Evolutionary conservation across 2,329 filamentous ascomycete species (phyloP).

Genomic region (Ophiocordyceps sinensis): DNA sequence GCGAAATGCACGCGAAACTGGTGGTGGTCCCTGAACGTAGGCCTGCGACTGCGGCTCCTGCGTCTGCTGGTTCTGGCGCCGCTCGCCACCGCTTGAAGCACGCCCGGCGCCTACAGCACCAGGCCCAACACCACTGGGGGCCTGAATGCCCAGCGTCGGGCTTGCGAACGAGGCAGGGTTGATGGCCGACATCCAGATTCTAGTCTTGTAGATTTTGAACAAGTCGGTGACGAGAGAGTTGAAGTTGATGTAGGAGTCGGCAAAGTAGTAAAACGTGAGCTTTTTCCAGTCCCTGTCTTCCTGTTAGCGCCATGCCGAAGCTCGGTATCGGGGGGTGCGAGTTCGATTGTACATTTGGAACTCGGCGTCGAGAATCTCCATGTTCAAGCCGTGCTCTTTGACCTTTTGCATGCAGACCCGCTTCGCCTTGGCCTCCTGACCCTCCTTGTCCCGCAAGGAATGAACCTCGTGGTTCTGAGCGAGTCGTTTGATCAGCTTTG

Average conservation of each 20-base stretch:
- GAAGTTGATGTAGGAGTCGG: constrained; percentile 97
- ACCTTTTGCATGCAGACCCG: constrained; percentile 94
- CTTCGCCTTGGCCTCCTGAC: constrained; percentile 94
- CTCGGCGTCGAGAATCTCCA: constrained; percentile 97
- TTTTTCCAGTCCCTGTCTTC: constrained; percentile 86
- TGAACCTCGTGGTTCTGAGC: constrained; percentile 86
- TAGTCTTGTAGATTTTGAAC: constrained; percentile 98
- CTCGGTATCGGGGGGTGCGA: not conserved
- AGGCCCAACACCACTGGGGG: constrained; percentile 51
- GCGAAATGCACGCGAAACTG: constrained; percentile 26
- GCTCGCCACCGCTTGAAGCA: constrained; percentile 25
- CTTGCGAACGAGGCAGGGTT: constrained; percentile 92
- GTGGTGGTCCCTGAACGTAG: constrained; percentile 21
- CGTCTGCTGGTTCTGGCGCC: constrained; percentile 32
- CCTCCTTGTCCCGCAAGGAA: constrained; percentile 84
- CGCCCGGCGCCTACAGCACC: constrained; percentile 48
- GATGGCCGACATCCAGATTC: constrained; percentile 99
- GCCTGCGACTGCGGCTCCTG: constrained; percentile 16
- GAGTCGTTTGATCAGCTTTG: constrained; percentile 91
- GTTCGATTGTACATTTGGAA: constrained; percentile 77
- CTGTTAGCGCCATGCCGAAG: constrained; percentile 3
- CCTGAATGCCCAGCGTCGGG: constrained; percentile 56
- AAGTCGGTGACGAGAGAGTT: constrained; percentile 93
- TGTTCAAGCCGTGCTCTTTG: constrained; percentile 81
- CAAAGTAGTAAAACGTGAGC: constrained; percentile 97